These are phyloP conservation scores for Hanseniaspora guilliermondii DNA, from an alignment of 805 yeast species.

Conservation along the genomic window DNA sequence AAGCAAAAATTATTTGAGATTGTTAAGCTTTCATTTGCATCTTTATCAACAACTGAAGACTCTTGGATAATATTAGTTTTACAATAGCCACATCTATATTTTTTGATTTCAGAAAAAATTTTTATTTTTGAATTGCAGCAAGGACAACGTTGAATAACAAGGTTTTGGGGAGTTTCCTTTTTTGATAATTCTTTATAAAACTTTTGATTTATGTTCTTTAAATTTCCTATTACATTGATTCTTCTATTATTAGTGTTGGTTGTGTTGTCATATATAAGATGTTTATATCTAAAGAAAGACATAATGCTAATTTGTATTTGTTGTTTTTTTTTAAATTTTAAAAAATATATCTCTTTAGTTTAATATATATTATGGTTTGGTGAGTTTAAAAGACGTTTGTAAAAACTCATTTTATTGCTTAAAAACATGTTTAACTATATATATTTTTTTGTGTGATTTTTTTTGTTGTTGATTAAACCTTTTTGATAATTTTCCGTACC, in stretches of 20 bases:
- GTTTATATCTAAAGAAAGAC: not conserved
- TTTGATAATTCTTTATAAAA: not conserved
- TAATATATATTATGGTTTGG: too few species aligned
- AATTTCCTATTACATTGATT: not conserved
- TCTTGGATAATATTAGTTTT: conserved; percentile 32
- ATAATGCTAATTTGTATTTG: not conserved
- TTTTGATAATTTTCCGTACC: too few species aligned
- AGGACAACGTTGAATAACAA: conserved; percentile 24
- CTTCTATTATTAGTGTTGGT: not conserved
- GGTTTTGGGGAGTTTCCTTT: not conserved
- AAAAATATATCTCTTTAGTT: too few species aligned
- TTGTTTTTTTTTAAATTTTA: not conserved
- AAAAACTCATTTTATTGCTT: too few species aligned
- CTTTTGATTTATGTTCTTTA: not conserved
- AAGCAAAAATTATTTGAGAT: not conserved
- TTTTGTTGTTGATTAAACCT: too few species aligned
- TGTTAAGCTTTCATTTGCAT: not conserved
- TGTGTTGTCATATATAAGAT: not conserved
- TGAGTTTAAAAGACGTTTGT: too few species aligned
- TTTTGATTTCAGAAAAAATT: conserved; percentile 28
- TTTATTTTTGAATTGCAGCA: conserved; percentile 38
- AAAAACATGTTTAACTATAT: too few species aligned
- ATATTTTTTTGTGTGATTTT: too few species aligned
- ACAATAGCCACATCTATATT: conserved; percentile 53
- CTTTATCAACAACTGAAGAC: too few species aligned